Evolutionary conservation across 2,329 filamentous ascomycete genomes (phyloP).

Genomic region (Ustulina deusta): DNA sequence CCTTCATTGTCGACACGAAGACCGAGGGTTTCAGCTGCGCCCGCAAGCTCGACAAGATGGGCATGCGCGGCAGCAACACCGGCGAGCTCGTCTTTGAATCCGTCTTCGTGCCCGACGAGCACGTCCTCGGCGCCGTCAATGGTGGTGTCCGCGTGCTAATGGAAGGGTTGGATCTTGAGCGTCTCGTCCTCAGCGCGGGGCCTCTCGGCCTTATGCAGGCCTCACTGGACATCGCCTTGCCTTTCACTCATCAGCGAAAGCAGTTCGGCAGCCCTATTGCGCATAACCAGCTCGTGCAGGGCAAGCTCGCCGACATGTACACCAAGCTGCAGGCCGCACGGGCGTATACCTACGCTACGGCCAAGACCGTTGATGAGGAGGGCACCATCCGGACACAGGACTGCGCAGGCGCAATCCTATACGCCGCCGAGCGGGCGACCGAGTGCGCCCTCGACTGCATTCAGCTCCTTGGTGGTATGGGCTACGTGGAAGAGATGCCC

Average conservation of each 20-base stretch:
- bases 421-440: slow-evolving; percentile 90
- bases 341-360: slow-evolving; percentile 90
- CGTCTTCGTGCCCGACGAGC: slow-evolving; percentile 87
- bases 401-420: slow-evolving; percentile 93
- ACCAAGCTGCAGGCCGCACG: slow-evolving; percentile 86
- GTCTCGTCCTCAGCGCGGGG: slow-evolving; percentile 89
- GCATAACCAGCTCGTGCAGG: slow-evolving; percentile 93
- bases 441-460: slow-evolving; percentile 89
- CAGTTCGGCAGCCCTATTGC: slow-evolving; percentile 91
- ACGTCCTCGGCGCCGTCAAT: slow-evolving; percentile 84
- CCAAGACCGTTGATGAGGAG: slow-evolving; percentile 81
- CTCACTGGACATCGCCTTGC: slow-evolving; percentile 84
- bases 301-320: slow-evolving; percentile 96
- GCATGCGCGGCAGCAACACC: slow-evolving; percentile 97
- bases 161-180: slow-evolving; percentile 94
- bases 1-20: slow-evolving; percentile 85
- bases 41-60: slow-evolving; percentile 95
- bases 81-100: slow-evolving; percentile 92
- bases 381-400: slow-evolving; percentile 84
- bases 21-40: slow-evolving; percentile 84
- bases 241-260: slow-evolving; percentile 88
- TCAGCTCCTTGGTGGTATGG: slow-evolving; percentile 93
- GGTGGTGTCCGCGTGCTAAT: slow-evolving; percentile 90
- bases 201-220: slow-evolving; percentile 96
- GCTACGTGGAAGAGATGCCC: slow-evolving; percentile 95